Base-by-base conservation (phyloP, 2,329 filamentous ascomycete genomes). In the Sporothrix inflata region DNA sequence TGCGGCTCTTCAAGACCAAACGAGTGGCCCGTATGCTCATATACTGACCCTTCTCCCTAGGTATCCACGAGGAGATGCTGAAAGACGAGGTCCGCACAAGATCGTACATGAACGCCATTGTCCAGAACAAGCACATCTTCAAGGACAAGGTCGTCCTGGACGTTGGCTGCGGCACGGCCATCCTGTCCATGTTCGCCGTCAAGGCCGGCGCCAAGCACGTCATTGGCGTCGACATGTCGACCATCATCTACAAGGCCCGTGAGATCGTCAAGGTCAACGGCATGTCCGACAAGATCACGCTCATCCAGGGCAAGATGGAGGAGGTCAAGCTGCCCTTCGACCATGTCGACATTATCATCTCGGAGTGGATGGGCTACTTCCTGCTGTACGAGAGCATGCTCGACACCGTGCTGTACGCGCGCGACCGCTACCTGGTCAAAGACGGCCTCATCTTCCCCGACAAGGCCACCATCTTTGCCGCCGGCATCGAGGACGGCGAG, bases 291-390 rank as follows among this genome's bases (percentile, higher is more conserved):
- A 97, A 97, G 89, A 98, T 99, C 82, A 98, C 96, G 70, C 89
- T 99, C 73, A 89, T 99, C 75, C 96, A 98, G 86, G 96, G 96
- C 82, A 99, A 99, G 89, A 99, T 99, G 96, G 96, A 99, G 86
- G 96, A 99, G 85, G 94, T 99, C 61, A 87, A 92, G 79, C 87
- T 99, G 75, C 96, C 96, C 24, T 97, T 92, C 83, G 92, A 94
- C 79, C 93, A 98, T 84, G 96, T 99, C 76, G 96, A 99, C 80
- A 99, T 99, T 81, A 99, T 99, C 84, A 97, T 99, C 82, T 98
- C 95, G 1, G 96, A 99, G 86, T 99, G 96, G 96, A 99, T 99
- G 96, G 96, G 96, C 45, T 99, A 99, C 86, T 98, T 98, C 86
- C 86, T 99, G 70, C 90, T 99, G 74, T 99, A 99, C 84, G 96